Evolutionary conservation across 2,329 filamentous ascomycete species (phyloP).

Genomic region (Ophiostoma montium): DNA sequence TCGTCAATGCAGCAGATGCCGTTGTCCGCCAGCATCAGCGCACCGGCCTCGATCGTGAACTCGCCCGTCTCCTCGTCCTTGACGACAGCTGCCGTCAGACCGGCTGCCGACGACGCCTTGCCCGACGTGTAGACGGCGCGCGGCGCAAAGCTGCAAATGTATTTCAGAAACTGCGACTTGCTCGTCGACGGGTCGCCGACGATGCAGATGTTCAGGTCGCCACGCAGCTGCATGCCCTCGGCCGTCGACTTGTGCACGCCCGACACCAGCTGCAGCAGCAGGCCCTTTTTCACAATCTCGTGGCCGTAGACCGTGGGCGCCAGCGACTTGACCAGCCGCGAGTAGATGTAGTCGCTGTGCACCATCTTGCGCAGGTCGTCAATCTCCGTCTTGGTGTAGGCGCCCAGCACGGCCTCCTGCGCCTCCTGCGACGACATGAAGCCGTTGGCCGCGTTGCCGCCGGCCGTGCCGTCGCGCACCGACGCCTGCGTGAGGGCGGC

Average conservation of each 20-base stretch:
- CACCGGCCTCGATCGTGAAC: slow-evolving; percentile 96
- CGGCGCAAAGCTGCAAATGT: slow-evolving; percentile 92
- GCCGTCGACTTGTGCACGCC: slow-evolving; percentile 84
- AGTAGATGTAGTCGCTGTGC: slow-evolving; percentile 89
- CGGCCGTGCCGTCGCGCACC: slow-evolving; percentile 43
- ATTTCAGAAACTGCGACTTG: slow-evolving; percentile 97
- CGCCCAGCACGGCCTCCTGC: slow-evolving; percentile 74
- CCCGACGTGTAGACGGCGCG: slow-evolving; percentile 95
- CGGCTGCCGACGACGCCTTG: slow-evolving; percentile 91
- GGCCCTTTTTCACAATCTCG: slow-evolving; percentile 92
- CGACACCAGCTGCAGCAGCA: slow-evolving; percentile 89
- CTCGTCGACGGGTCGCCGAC: slow-evolving; percentile 94
- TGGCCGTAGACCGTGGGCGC: slow-evolving; percentile 97
- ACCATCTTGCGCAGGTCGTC: slow-evolving; percentile 88
- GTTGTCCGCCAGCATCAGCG: slow-evolving; percentile 92
- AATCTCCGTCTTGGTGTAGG: slow-evolving; percentile 75
- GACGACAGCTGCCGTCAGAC: slow-evolving; percentile 90
- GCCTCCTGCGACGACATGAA: slow-evolving; percentile 63
- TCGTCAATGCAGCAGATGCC: slow-evolving; percentile 98
- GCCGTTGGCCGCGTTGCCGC: slow-evolving; percentile 8
- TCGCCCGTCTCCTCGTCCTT: slow-evolving; percentile 98
- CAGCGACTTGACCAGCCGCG: slow-evolving; percentile 79
- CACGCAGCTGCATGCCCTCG: slow-evolving; percentile 89
- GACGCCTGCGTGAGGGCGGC: slow-evolving; percentile 65
- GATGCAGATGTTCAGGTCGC: slow-evolving; percentile 97